Evolutionary conservation across 805 yeast species (phyloP), one percentile per base, ranked within the genome.

Genomic region (Wickerhamomyces kurtzmanii): DNA sequence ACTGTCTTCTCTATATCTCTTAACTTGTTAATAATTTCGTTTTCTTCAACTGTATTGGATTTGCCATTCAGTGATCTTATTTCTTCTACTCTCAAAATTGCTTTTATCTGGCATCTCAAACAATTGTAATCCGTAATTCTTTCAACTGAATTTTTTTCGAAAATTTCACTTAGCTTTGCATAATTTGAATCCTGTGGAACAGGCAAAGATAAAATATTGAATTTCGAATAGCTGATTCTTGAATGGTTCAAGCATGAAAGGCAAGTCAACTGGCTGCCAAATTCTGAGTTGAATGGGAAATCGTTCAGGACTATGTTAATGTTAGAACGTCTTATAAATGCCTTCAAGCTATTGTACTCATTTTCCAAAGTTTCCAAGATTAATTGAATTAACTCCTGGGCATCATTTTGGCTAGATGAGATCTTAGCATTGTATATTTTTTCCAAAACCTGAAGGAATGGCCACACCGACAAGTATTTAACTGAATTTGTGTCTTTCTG

Each of bases 381-480:
- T 29, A 84, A 54, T 47, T 85, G 94, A 17, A 89, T 68, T 37
- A 91, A 62, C 45, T 89, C 98, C 43, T 91, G 96, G 0, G 97
- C 96, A 56, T 89, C 98, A 45, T 89, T 94, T 51, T 91, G 98
- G 25, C 71, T 71, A 20, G 80, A 59, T 3, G 94, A 76, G 16
- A 91, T 76, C 38, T 71, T 73, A 4, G 87, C 75, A 31, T 75
- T 69, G 54, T 77, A 81, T 11, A 81, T 75, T 8, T 51, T 52
- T 45, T 89, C 97, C 28, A 91, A 54, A 8, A 72, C 76, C 29
- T 68, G 77, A 12, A 89, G 56, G 27, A 87, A 68, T 2, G 83
- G 77, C 87, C 94, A 79, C 1, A 84, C 86, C 0, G 87, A 73
- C 5, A 76, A 54, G 7, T 75, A 64, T 30, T 68, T 62, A 1